Conservation (phyloP, 2,329 filamentous ascomycete genomes). For the Cryphonectria nitschkei region DNA sequence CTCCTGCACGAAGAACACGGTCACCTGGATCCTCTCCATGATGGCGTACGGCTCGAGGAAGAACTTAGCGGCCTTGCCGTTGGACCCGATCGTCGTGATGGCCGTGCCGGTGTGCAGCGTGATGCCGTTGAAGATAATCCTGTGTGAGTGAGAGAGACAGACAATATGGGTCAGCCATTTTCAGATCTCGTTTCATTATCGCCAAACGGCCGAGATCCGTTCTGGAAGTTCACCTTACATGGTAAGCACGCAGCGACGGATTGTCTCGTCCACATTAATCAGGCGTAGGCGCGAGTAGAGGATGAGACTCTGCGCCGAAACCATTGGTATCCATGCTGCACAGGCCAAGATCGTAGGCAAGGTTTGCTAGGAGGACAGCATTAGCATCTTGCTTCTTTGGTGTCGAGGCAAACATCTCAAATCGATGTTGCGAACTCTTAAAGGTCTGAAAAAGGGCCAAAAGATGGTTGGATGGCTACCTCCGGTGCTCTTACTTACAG, state of each 20-base stretch:
- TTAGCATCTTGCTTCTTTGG: neutral
- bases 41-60: slow-evolving; percentile 48
- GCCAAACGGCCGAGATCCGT: neutral
- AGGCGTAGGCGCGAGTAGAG: slow-evolving; percentile 66
- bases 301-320: slow-evolving; percentile 64
- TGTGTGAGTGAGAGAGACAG: neutral
- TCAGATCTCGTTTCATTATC: neutral
- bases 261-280: slow-evolving; percentile 53
- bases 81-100: slow-evolving; percentile 58
- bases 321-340: slow-evolving; percentile 61
- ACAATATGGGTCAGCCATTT: neutral
- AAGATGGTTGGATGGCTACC: neutral
- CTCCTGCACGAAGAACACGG: slow-evolving; percentile 60
- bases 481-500: slow-evolving; percentile 16
- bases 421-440: neutral
- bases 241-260: slow-evolving; percentile 53
- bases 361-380: slow-evolving; percentile 22
- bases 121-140: slow-evolving; percentile 57
- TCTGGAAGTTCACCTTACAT: slow-evolving; percentile 41
- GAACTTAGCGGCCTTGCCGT: slow-evolving; percentile 40
- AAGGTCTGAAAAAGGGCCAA: neutral
- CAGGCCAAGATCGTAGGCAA: slow-evolving; percentile 45
- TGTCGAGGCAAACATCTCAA: neutral
- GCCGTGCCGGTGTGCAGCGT: slow-evolving; percentile 57
- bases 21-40: slow-evolving; percentile 60